Evolutionary conservation across 1,284 basidiomycete species (phyloP), one percentile per base, ranked within the genome.

Genomic region (Neolentinus lepideus): DNA sequence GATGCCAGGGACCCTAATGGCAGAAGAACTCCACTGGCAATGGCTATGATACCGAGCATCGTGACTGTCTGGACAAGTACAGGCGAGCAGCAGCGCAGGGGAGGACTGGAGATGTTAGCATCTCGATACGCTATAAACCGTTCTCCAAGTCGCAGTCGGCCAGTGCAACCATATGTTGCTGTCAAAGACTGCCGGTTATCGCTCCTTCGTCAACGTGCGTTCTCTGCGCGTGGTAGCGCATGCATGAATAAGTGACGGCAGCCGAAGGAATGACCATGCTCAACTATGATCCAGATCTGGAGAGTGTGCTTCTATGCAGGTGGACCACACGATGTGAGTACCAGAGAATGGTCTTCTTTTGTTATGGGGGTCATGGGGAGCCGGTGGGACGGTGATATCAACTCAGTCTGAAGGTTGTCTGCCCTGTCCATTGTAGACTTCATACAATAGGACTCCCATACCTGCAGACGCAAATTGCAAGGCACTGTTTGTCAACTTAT

Each of bases 1-100:
- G 36, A 24, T 24, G 62, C 62, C 35, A 62, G 47, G 19, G 63
- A 53, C 47, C 59, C 59, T 43, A 43, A 6, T 16, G 38, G 38
- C 38, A 57, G 59, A 50, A 66, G 56, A 45, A 62, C 58, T 14
- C 56, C 59, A 43, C 60, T 52, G 22, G 58, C 50, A 43, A 61
- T 52, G 22, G 58, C 50, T 11, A 62, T 52, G 26, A 57, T 54
- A 33, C 58, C 51, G 36, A 52, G 43, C 50, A 53, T 54, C 24
- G 6, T 56, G 54, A n/a, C 33, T 8, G 8, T 50, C 27, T 25
- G 16, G 47, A 24, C 24, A 8, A 48, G 22, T 45, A 54, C 27
- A 16, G 19, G 19, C 16, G 38, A n/a, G 16, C 19, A 43, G 16
- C 19, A 21, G 38, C 16, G 16, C 4, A n/a, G 19, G 38, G 38